Evolutionary conservation across 129 eudicot genomes (phyloP), one percentile per base, ranked within the genome.

Genomic region (Flaveria brownii): DNA sequence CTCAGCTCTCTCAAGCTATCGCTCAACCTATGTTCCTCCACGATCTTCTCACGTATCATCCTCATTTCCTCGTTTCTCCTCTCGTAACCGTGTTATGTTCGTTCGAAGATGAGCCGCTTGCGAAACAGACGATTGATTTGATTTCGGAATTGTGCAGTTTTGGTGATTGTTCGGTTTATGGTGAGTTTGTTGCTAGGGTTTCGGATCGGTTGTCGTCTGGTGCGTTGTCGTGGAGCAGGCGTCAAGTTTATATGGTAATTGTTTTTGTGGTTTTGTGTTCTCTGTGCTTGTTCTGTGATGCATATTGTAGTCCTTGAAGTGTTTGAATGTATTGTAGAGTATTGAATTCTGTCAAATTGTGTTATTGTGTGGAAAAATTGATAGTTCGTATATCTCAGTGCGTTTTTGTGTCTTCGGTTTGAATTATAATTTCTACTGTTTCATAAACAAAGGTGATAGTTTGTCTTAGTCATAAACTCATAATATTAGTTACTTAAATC

Each of bases 1-100:
- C 96, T n/a, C 98, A 94, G 88, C 88, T 94, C 78, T 87, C 91
- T 25, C 86, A 72, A 2, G 97, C 98, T 50, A 23, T 91, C 23
- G 82, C 91, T 60, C 91, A 91, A 49, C 88, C 93, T 13, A 71
- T 52, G 2, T 88, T 88, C 69, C 81, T 86, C 66, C 82, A 61
- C 2, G 56, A 71, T 36, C 77, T 90, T 36, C 80, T 93, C 73
- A 81, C 91, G n/a, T 84, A 76, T 70, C 98, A 94, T 77, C 78
- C 92, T 50, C 93, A 88, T 73, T 87, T 94, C 69, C 88, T 94
- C 11, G 71, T 87, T 50, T 84, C 96, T 6, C 97, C 99, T 45
- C 97, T 94, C 64, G 72, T 94, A 22, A 52, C 72, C 11, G 77
- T 79, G 17, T 81, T 94, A 22, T 85, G 89, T 28, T 25, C 66